These are phyloP conservation scores for Colletotrichum gigasporum DNA, from an alignment of 2,329 filamentous ascomycete species.

Conservation along the genomic window DNA sequence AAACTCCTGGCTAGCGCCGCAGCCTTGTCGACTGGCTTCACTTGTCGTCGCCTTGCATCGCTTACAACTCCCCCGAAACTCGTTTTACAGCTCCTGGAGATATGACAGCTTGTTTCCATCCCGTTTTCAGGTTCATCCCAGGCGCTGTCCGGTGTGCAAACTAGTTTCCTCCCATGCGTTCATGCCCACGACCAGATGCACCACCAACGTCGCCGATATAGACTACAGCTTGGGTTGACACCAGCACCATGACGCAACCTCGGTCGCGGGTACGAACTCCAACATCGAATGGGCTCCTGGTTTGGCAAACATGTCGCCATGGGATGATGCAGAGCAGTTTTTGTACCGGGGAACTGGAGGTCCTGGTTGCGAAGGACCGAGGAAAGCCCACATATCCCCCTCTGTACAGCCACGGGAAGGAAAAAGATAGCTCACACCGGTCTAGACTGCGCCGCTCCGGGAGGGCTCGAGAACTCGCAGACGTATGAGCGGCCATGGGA, in stretches of 20 bases:
- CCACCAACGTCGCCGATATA: background rate
- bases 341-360: too few species aligned
- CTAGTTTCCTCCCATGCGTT: background rate
- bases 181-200: background rate
- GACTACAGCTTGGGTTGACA: background rate
- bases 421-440: background rate
- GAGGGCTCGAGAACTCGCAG: background rate
- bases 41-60: background rate
- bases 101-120: background rate
- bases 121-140: background rate
- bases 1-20: constrained; percentile 31
- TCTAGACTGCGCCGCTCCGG: background rate
- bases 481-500: background rate
- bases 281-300: too few species aligned
- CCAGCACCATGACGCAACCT: background rate
- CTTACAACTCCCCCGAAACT: constrained; percentile 12
- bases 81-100: background rate
- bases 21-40: background rate
- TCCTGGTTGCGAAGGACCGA: background rate
- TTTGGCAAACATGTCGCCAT: too few species aligned
- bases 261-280: background rate
- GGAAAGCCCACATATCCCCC: background rate
- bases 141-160: background rate
- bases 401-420: background rate
- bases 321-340: too few species aligned